A percentile compares a stretch with the other conserved stretches of the same genome.
Conservation (phyloP, 2,329 filamentous ascomycete species). For the Alternaria longipes region DNA sequence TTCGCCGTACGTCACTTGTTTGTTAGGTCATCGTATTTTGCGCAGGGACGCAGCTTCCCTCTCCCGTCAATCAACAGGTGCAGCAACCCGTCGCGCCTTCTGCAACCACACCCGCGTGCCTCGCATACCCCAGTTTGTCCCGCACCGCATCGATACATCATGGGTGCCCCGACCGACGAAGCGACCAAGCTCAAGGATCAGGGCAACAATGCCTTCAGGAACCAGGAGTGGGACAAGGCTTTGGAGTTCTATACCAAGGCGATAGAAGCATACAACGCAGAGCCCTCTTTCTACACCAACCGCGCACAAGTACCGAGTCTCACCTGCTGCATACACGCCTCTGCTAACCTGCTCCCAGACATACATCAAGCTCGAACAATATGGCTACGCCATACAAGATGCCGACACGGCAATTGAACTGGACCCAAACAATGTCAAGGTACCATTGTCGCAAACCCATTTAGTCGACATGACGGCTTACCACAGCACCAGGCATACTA, state of each 20-base stretch:
- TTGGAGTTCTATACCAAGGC: conserved; percentile 87
- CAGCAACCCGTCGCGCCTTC: conserved; percentile 30
- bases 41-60: conserved; percentile 13
- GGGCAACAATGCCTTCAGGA: conserved; percentile 91
- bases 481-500: conserved; percentile 78
- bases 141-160: conserved; percentile 27
- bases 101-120: conserved; percentile 19
- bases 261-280: conserved; percentile 81
- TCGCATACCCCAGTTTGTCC: conserved; percentile 22
- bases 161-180: conserved; percentile 65
- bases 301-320: conserved; percentile 79
- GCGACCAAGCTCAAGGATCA: conserved; percentile 88
- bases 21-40: conserved; percentile 5
- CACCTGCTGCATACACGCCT: conserved; percentile 20
- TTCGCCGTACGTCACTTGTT: conserved; percentile 20
- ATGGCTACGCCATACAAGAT: conserved; percentile 90
- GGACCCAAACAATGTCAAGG: conserved; percentile 88
- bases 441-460: conserved; percentile 48
- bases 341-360: conserved; percentile 64
- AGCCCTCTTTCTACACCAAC: conserved; percentile 93
- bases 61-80: conserved; percentile 12
- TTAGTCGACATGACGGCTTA: conserved; percentile 9
- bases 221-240: conserved; percentile 85
- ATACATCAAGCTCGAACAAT: conserved; percentile 94
- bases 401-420: conserved; percentile 91